Evolutionary conservation across 352 stramenopile species (phyloP), one percentile per base, ranked within the genome.

Genomic region (Phytophthora podocarpi): DNA sequence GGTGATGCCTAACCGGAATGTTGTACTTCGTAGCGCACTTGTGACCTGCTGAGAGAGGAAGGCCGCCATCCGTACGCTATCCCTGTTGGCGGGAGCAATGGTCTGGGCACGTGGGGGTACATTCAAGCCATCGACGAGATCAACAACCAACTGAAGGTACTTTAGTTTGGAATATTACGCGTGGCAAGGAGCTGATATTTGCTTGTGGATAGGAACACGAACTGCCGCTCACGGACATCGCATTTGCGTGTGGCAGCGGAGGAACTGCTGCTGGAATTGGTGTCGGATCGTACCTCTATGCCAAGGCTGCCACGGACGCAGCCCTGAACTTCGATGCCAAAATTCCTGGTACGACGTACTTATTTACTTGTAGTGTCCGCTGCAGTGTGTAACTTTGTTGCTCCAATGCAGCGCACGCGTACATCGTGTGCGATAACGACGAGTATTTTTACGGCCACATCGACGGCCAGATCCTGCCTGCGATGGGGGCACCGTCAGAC

Each of bases 81-180:
- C 55, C 87, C 87, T 8, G 84, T 96, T 2, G 87, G 87, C 20
- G 95, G 95, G 4, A 97, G 89, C 62, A 98, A 98, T 76, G 92
- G 80, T 7, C 52, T 98, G 13, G 95, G 95, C 24, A 97, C 83
- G 34, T 98, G 90, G 90, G 95, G 95, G 4, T 98, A 98, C 64
- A 83, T 98, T 31, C 68, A 98, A 60, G 91, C 78, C 7, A 89
- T 98, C 10, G 80, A 97, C 45, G 95, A 98, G 78, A 80, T 95
- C 35, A 76, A 91, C 45, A 78, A 85, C 27, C 85, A 95, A 58
- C 53, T 92, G 7, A 53, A 89, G 64, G 81, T 85, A 9, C 7
- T 34, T 48, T 9, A 18, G 12, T 1, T 48, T 0, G 16, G 21
- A 5, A 18, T 57, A 28, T 43, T 31, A n/a, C 4, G 8, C 15